Conservation (phyloP, 176 grass and related monocot genomes). For the Carex scoparia region DNA sequence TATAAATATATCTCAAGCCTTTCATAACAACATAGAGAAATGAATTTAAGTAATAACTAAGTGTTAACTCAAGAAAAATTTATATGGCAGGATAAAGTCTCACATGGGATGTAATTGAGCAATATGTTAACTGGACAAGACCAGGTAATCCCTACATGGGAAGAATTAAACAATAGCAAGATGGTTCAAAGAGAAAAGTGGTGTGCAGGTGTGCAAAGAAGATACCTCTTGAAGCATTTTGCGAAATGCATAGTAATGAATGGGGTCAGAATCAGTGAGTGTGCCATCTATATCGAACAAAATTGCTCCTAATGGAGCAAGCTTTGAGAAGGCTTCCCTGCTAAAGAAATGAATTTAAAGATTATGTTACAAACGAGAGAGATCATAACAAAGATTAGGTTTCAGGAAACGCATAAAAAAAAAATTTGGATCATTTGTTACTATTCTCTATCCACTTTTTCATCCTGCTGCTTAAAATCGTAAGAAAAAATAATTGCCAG, state of each 20-base stretch:
- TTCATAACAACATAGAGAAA: neutral
- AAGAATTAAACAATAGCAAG: neutral
- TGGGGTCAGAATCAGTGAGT: slow-evolving; percentile 69
- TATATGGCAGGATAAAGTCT: neutral
- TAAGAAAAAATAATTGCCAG: too few relatives aligned
- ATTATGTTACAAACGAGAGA: too few relatives aligned
- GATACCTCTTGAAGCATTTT: slow-evolving; percentile 61
- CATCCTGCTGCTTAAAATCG: too few relatives aligned
- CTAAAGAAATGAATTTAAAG: slow-evolving; percentile 17
- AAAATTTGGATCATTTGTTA: too few relatives aligned
- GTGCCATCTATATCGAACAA: slow-evolving; percentile 87
- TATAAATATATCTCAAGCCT: neutral
- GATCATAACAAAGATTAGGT: too few relatives aligned
- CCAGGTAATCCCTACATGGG: neutral
- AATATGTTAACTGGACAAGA: neutral
- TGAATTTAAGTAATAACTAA: neutral
- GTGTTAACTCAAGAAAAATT: neutral
- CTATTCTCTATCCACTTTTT: too few relatives aligned
- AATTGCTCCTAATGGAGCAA: slow-evolving; percentile 68
- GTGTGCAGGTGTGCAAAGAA: neutral
- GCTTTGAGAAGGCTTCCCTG: slow-evolving; percentile 26
- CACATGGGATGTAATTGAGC: neutral
- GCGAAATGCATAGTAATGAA: slow-evolving; percentile 65
- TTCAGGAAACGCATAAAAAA: too few relatives aligned
- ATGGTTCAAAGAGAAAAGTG: neutral